Base-by-base conservation (phyloP, 129 eudicot species). In the Oenanthe sinensis region DNA sequence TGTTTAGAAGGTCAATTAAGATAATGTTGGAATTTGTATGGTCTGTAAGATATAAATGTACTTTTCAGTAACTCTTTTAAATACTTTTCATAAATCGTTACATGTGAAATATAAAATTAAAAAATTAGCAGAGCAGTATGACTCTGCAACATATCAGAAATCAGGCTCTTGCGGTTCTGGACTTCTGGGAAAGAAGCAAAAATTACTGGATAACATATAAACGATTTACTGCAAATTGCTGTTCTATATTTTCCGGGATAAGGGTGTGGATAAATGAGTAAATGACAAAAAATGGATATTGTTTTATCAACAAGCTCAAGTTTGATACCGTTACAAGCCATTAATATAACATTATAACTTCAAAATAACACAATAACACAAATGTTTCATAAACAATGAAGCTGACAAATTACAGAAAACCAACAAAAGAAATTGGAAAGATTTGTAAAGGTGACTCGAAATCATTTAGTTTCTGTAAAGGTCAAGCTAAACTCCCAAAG, bases 401-500 rank as follows among this genome's bases (percentile, higher is more conserved):
- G 22, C 6, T 30, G 22, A 14, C 26, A 4, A 22, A 37, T 9
- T 17, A 71, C 11, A 36, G 4, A 30, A 4, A 69, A 5, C 13
- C 14, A 24, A 71, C 52, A 43, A 45, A 22, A 40, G 17, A 40
- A 71, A 71, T 42, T 43, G 37, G 17, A 42, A 39, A 39, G 10
- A 70, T 68, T 14, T 12, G 19, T 39, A 14, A 13, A 13, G 11
- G 19, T 20, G 26, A 39, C 26, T 72, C 39, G 17, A 44, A 73
- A 76, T 33, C 26, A 80, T 40, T 80, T 80, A 13, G 55, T 70
- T 30, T 81, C 87, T 46, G 90, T 85, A 82, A 95, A 76, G 50
- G 79, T 74, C 85, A 86, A 84, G 85, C 98, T 94, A 83, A 91
- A 88, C 49, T 94, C 98, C 98, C 97, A 91, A 4, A 94, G 81